Base-by-base conservation (phyloP, 768 basidiomycete species). In the Sistotremastrum suecicum region DNA sequence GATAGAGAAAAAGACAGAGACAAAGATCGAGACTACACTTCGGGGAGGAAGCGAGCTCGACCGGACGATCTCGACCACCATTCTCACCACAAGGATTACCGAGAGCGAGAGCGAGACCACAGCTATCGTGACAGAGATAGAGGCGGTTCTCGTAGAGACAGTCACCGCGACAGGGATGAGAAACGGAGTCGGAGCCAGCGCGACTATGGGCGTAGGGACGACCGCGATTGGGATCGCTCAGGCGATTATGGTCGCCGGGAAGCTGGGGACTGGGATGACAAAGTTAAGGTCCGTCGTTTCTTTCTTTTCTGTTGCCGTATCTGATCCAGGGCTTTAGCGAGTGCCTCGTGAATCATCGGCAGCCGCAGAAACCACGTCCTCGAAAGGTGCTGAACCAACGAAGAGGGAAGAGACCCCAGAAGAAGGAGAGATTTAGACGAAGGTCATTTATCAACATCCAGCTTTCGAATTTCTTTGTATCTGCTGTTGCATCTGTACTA, bases 361-460 rank as follows among this genome's bases (percentile, higher is more conserved):
- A 9, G 57, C 65, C 20, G 71, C 65, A 51, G 69, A 69, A 39
- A 69, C 64, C 49, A 62, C 56, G 30, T 63, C 64, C 8, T 54
- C 63, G 36, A 58, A 58, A 47, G 63, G 63, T 28, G 58, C 54
- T 41, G 55, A 47, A 32, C 46, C 55, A 20, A 49, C 47, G 41
- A 44, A 33, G 9, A 70, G 83, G 41, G 83, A 69, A 36, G 86
- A 88, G 58, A 85, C 79, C 39, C 87, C 86, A 2, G 87, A 90
- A 65, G 86, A 90, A 59, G 86, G 86, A 29, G 86, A 89, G 59
- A 90, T 90, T 54, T 88, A 20, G 20, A 20, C 20, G 20, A 20
- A 20, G 20, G 20, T 20, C 20, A 20, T 20, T 20, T 20, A 20
- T 20, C 20, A 20, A 20, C 20, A 20, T 20, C 20, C 20, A 20